Evolutionary conservation across 345 rosid species (phyloP), one percentile per base, ranked within the genome.

Genomic region (Eucalyptus cloeziana): DNA sequence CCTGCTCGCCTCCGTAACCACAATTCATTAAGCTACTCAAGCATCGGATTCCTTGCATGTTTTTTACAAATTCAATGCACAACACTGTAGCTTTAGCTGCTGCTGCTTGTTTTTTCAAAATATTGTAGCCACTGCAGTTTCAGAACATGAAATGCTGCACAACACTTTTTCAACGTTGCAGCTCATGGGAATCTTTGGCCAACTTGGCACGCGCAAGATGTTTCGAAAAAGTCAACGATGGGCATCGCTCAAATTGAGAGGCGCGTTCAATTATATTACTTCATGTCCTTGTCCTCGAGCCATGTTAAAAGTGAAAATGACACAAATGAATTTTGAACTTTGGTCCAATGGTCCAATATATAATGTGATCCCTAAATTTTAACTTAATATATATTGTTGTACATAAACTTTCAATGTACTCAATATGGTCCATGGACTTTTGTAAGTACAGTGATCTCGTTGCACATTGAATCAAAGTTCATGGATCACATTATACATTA

Each of bases 1-100:
- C 98, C 97, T 96, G 64, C 22, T 85, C 87, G 52, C 49, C 33
- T 54, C 76, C 80, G 11, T 21, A 76, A 22, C 83, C 50, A 43
- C 49, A 30, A 45, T 45, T 45, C 51, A 62, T 40, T 40, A 87
- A 87, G 14, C 45, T 43, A 64, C 62, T 14, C 45, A 4, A 58
- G 37, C 19, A 21, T 33, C 27, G 15, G 37, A 87, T 2, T 52
- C 37, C 50, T 86, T 58, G 67, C 14, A 7, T n/a, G 49, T 69
- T 69, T 31, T 69, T 30, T 1, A 49, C 30, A 44, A 12, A 22
- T 12, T 24, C 49, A 83, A 12, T 5, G 86, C 51, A 6, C 51
- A 30, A 31, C 43, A 16, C 80, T 16, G 22, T 31, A 69, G 79
- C 37, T 31, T 2, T 31, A 9, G 79, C 79, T 19, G 58, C 24